A percentile compares a stretch with the other conserved stretches of the same genome.
Evolutionary conservation across 305 asterid genomes (phyloP).

Genomic region (Fraxinus velutina): DNA sequence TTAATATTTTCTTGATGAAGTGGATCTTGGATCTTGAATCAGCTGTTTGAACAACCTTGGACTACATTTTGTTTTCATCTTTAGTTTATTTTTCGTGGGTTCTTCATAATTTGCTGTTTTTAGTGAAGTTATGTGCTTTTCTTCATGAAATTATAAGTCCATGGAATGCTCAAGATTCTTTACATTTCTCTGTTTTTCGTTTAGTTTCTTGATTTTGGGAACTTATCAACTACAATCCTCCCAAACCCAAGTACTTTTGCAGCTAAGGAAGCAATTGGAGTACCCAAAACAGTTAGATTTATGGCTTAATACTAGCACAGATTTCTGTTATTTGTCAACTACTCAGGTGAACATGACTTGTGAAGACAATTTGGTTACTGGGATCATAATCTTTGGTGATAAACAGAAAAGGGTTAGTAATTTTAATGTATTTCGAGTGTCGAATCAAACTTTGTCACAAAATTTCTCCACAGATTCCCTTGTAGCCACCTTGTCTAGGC

Average conservation of each 20-base stretch:
- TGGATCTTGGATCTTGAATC: neutral
- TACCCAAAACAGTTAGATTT: constrained; percentile 47
- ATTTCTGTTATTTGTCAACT: constrained; percentile 45
- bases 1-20: neutral
- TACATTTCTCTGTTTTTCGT: constrained; percentile 27
- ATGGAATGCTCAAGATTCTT: constrained; percentile 34
- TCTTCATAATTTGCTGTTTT: constrained; percentile 18
- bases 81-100: constrained; percentile 4
- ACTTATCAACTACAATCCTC: constrained; percentile 49
- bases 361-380: constrained; percentile 36
- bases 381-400: constrained; percentile 43
- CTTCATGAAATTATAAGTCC: neutral
- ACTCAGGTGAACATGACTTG: constrained; percentile 48
- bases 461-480: constrained; percentile 64
- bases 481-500: constrained; percentile 50
- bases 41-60: neutral
- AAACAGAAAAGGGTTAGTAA: constrained; percentile 21
- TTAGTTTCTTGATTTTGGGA: constrained; percentile 37
- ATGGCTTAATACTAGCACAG: constrained; percentile 32
- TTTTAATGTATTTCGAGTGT: constrained; percentile 36
- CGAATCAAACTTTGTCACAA: constrained; percentile 36
- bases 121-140: neutral
- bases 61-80: neutral
- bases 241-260: constrained; percentile 54
- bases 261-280: constrained; percentile 55